Conservation (phyloP, 768 basidiomycete species). For the Phylloporus arenicola region DNA sequence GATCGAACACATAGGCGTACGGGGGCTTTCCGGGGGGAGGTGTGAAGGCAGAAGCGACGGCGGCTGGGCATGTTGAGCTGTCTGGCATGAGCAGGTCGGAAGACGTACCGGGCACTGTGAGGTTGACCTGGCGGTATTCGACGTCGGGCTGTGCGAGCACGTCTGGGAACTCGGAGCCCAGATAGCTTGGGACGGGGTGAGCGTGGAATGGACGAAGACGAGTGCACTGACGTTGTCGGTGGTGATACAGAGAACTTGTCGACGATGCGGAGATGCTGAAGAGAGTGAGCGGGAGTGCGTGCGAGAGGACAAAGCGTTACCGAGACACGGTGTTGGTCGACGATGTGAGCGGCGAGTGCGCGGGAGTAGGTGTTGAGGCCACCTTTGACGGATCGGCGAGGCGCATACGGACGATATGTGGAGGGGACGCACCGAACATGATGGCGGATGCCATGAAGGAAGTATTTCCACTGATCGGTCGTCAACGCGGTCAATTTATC, state of each 20-base stretch:
- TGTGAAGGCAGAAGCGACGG: slow-evolving; percentile 64
- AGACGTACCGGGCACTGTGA: slow-evolving; percentile 63
- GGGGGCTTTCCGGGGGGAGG: slow-evolving; percentile 63
- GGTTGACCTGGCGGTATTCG: slow-evolving; percentile 78
- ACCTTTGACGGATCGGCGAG: slow-evolving; percentile 39
- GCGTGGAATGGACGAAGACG: slow-evolving; percentile 8
- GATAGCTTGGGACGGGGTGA: slow-evolving; percentile 47
- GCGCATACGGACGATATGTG: neutral
- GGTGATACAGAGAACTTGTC: slow-evolving; percentile 71
- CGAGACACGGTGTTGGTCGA: slow-evolving; percentile 20
- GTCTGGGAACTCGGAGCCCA: slow-evolving; percentile 69
- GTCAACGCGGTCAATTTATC: slow-evolving; percentile 21
- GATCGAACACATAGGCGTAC: slow-evolving; percentile 81
- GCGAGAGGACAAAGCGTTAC: slow-evolving; percentile 38
- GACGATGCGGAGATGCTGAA: slow-evolving; percentile 62
- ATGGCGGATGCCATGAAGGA: slow-evolving; percentile 46
- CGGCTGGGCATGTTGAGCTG: slow-evolving; percentile 39
- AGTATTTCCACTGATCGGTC: slow-evolving; percentile 17
- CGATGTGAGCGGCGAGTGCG: slow-evolving; percentile 59
- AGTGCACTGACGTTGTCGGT: slow-evolving; percentile 58
- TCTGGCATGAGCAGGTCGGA: neutral
- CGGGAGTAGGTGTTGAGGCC: slow-evolving; percentile 79
- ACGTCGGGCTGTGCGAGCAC: slow-evolving; percentile 63
- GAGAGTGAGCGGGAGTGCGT: slow-evolving; percentile 8
- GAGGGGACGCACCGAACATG: slow-evolving; percentile 59